A percentile compares a stretch with the other conserved stretches of the same genome.
Evolutionary conservation across 2,329 filamentous ascomycete genomes (phyloP).

Genomic region (Karstenula rhodostoma): DNA sequence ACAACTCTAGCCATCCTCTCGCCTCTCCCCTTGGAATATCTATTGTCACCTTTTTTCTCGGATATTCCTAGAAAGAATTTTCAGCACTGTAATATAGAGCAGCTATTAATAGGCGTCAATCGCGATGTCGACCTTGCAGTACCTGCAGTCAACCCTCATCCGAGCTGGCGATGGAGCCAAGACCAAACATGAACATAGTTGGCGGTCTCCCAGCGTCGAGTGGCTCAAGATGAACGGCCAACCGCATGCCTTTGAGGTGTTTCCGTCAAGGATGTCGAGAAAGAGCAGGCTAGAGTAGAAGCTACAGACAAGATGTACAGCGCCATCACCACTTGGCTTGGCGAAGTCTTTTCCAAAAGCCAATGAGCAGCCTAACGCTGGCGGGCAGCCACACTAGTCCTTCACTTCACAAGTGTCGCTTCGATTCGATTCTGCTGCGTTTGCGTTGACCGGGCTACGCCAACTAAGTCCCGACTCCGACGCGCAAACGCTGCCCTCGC

Average conservation of each 20-base stretch:
- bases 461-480: neutral
- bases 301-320: neutral
- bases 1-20: no score
- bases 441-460: neutral
- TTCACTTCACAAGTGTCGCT: neutral
- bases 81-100: no score
- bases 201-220: neutral
- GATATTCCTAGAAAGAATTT: no score
- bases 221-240: neutral
- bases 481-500: neutral
- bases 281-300: neutral
- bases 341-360: neutral
- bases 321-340: neutral
- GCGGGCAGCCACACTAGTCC: neutral
- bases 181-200: neutral
- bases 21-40: no score
- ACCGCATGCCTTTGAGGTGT: conserved; percentile 3
- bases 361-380: neutral
- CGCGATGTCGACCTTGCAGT: neutral
- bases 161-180: neutral
- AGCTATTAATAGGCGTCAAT: neutral
- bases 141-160: conserved; percentile 1
- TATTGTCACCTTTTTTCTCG: no score
- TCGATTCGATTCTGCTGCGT: neutral
- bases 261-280: neutral